Conservation (phyloP, 352 stramenopile genomes). For the Phytopythium helicoides region DNA sequence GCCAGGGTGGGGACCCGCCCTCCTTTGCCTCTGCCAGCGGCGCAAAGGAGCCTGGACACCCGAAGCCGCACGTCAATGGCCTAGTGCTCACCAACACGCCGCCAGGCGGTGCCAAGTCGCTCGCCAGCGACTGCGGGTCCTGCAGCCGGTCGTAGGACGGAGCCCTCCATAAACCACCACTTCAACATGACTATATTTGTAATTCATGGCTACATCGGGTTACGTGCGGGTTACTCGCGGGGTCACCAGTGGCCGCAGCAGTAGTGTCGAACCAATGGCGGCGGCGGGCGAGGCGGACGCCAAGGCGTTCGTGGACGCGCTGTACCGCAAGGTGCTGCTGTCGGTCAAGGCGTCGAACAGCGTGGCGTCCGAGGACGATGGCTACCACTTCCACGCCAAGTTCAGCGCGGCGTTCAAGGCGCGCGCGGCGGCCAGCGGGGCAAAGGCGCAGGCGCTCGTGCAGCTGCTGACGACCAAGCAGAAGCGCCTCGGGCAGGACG, state of each 20-base stretch:
- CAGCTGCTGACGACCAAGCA: constrained; percentile 40
- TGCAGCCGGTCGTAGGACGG: neutral
- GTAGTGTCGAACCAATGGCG: too few relatives aligned
- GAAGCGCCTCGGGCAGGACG: constrained; percentile 8
- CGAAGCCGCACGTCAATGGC: neutral
- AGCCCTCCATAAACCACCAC: too few relatives aligned
- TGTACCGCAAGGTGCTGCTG: constrained; percentile 77
- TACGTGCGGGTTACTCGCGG: too few relatives aligned
- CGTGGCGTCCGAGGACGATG: constrained; percentile 75
- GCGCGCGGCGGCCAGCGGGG: constrained; percentile 29
- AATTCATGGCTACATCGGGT: too few relatives aligned
- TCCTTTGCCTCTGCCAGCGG: too few relatives aligned
- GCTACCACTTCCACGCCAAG: constrained; percentile 80
- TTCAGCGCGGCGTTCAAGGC: constrained; percentile 62
- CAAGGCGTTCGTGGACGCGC: constrained; percentile 45
- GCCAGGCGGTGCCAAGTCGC: neutral
- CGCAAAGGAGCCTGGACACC: too few relatives aligned
- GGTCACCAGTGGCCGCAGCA: too few relatives aligned
- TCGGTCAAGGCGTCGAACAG: constrained; percentile 82
- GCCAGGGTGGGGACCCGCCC: neutral
- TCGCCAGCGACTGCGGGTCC: neutral
- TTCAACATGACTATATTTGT: neutral
- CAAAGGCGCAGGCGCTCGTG: constrained; percentile 51
- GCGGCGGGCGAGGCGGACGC: constrained; percentile 16
- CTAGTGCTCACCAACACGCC: neutral